These are phyloP conservation scores for Pseudogymnoascus destructans DNA, from an alignment of 2,329 filamentous ascomycete genomes.

Conservation along the genomic window DNA sequence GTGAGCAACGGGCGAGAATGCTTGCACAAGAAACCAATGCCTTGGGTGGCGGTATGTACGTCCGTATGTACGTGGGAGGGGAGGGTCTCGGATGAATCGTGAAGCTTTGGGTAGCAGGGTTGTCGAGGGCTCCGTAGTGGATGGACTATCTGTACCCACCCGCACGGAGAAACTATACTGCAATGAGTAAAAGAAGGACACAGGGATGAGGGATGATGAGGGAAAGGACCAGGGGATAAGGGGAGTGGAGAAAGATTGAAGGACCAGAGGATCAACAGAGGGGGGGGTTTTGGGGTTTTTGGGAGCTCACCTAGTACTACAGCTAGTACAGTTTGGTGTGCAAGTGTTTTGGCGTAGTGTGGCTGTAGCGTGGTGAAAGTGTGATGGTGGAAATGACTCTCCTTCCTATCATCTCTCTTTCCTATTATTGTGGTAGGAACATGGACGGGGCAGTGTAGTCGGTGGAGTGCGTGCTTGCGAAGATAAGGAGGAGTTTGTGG, in stretches of 20 bases:
- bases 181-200: background rate
- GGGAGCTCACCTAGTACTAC: background rate
- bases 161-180: background rate
- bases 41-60: conserved; percentile 4
- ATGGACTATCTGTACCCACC: background rate
- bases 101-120: background rate
- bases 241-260: background rate
- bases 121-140: background rate
- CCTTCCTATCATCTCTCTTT: too few relatives aligned
- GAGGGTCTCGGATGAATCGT: conserved; percentile 6
- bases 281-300: background rate
- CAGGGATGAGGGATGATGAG: background rate
- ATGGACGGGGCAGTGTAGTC: too few relatives aligned
- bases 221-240: background rate
- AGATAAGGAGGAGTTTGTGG: background rate
- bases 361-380: background rate
- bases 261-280: background rate
- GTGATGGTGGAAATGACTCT: background rate
- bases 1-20: background rate
- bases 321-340: background rate
- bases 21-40: conserved; percentile 3
- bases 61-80: background rate
- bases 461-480: background rate
- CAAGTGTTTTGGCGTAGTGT: background rate
- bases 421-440: background rate